These are phyloP conservation scores for Trametes gibbosa DNA, from an alignment of 768 basidiomycete genomes.

Conservation along the genomic window DNA sequence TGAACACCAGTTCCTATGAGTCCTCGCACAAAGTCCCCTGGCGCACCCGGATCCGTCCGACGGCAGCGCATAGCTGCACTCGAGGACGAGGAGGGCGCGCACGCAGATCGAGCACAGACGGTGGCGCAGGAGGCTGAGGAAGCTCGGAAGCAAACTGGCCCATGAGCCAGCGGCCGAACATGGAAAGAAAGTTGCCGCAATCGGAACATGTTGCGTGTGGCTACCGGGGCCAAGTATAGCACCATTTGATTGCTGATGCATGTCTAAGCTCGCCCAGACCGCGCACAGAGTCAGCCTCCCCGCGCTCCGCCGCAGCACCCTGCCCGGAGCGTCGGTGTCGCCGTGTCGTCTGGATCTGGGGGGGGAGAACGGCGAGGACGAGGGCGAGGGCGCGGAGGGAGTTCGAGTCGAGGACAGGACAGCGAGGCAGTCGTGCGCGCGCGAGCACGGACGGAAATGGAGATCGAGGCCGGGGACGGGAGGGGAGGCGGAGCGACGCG, in stretches of 20 bases:
- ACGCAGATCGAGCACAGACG: slow-evolving; percentile 9
- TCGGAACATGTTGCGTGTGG: slow-evolving; percentile 12
- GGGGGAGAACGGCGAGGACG: background rate
- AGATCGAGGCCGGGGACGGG: slow-evolving; percentile 3
- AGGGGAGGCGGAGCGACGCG: slow-evolving; percentile 5
- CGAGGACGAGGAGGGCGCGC: background rate
- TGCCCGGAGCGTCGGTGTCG: too few relatives aligned
- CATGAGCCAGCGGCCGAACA: slow-evolving; percentile 6
- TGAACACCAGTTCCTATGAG: background rate
- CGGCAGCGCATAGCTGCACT: background rate
- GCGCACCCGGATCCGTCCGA: background rate
- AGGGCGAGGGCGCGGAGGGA: too few relatives aligned
- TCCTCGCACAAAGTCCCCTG: too few relatives aligned
- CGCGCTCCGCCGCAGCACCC: slow-evolving; percentile 4
- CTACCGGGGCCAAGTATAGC: slow-evolving; percentile 20
- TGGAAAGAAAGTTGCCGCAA: slow-evolving; percentile 16
- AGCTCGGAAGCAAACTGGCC: slow-evolving; percentile 16
- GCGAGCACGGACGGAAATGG: slow-evolving; percentile 13
- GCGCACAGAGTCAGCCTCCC: background rate
- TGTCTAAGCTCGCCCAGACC: slow-evolving; percentile 2
- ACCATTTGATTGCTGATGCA: slow-evolving; percentile 10
- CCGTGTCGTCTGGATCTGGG: too few relatives aligned
- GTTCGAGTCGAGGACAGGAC: too few relatives aligned
- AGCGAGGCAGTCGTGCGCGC: background rate
- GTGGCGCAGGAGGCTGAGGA: slow-evolving; percentile 12